Conservation (phyloP, 306 rosid species). For the Gastrolobium bilobum region DNA sequence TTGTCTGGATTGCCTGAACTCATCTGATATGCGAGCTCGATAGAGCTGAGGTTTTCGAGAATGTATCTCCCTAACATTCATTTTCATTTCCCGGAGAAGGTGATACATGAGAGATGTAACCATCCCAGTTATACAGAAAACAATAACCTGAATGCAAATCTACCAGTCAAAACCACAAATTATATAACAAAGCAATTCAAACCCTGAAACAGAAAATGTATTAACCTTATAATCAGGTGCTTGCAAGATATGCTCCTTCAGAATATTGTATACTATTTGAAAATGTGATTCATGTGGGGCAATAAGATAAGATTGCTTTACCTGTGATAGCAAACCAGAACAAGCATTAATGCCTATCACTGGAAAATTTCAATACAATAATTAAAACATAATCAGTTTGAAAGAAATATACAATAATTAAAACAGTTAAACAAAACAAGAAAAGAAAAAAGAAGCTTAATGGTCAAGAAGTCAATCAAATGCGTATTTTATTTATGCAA, state of each 20-base stretch:
- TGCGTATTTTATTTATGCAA: constrained; percentile 24
- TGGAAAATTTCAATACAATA: constrained; percentile 37
- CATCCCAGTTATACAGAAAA: constrained; percentile 89
- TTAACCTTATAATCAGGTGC: constrained; percentile 86
- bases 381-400: constrained; percentile 26
- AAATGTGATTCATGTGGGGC: constrained; percentile 85
- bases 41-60: constrained; percentile 90
- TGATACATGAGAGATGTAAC: constrained; percentile 77
- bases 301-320: constrained; percentile 75
- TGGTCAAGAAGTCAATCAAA: constrained; percentile 32
- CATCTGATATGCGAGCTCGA: constrained; percentile 88
- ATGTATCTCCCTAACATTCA: constrained; percentile 94
- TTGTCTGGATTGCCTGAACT: constrained; percentile 79
- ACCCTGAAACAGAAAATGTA: constrained; percentile 25
- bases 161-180: constrained; percentile 45
- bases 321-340: constrained; percentile 60
- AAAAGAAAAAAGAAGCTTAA: constrained; percentile 3
- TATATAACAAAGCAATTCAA: constrained; percentile 36
- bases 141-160: constrained; percentile 73
- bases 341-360: constrained; percentile 38
- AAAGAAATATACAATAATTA: neutral
- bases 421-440: neutral
- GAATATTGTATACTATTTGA: constrained; percentile 73
- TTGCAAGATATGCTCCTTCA: constrained; percentile 78
- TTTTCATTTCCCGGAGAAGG: constrained; percentile 87